These are phyloP conservation scores for Tylopilus sp. DNA, from an alignment of 768 basidiomycete genomes.

Conservation along the genomic window DNA sequence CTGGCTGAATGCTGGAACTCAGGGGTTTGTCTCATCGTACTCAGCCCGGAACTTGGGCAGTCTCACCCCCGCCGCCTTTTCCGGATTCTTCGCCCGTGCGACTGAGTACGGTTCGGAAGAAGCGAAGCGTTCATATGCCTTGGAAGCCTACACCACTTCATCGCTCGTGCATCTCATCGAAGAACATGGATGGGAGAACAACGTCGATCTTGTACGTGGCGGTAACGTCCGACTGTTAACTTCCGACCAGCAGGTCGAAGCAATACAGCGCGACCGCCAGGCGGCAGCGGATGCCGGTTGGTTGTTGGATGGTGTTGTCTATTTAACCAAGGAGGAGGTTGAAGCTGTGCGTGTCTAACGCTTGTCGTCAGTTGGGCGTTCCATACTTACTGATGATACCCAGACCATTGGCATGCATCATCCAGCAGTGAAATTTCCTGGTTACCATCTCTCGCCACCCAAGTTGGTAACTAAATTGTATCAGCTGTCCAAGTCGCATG, in stretches of 20 bases:
- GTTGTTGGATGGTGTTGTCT: conserved; percentile 41
- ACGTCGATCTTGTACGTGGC: too few species aligned
- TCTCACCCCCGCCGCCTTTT: conserved; percentile 51
- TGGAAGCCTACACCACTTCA: too few species aligned
- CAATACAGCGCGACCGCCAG: conserved; percentile 43
- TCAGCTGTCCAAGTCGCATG: conserved; percentile 35
- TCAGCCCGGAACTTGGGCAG: conserved; percentile 79
- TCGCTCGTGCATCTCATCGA: too few species aligned
- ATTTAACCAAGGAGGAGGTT: conserved; percentile 47
- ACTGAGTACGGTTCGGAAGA: too few species aligned
- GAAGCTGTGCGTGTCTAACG: conserved; percentile 36
- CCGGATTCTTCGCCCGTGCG: conserved; percentile 40
- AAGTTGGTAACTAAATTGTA: conserved; percentile 73
- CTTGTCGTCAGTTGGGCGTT: too few species aligned
- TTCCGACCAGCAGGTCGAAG: conserved; percentile 41
- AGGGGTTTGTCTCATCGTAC: neutral
- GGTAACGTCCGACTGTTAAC: conserved; percentile 50
- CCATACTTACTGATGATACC: neutral
- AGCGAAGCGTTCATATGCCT: too few species aligned
- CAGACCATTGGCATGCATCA: conserved; percentile 38
- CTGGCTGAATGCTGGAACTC: neutral
- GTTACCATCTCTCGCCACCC: conserved; percentile 77
- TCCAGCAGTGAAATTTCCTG: too few species aligned
- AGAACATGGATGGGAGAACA: too few species aligned
- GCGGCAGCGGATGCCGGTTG: conserved; percentile 54